Evolutionary conservation across 2,329 filamentous ascomycete genomes (phyloP).

Genomic region (Ceratocystis eucalypticola): DNA sequence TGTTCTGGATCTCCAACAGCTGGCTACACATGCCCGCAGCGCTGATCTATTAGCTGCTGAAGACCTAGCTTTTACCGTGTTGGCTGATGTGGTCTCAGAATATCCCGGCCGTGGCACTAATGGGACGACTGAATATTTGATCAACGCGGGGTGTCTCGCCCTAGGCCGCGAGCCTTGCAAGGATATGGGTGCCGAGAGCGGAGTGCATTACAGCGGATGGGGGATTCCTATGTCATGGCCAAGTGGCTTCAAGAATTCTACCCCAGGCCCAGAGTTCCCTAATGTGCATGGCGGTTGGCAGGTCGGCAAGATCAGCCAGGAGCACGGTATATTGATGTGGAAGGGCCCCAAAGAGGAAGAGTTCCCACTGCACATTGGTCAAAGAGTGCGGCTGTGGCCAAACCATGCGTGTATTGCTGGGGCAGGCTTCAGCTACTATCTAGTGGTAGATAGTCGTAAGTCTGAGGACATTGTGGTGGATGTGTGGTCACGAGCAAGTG

Average conservation of each 20-base stretch:
- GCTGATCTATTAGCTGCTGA: slow-evolving; percentile 32
- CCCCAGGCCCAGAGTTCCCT: slow-evolving; percentile 32
- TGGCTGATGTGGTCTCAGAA: slow-evolving; percentile 57
- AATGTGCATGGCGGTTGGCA: slow-evolving; percentile 43
- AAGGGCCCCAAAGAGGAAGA: slow-evolving; percentile 31
- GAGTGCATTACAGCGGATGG: slow-evolving; percentile 51
- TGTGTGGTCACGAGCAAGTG: slow-evolving; percentile 58
- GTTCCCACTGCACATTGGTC: slow-evolving; percentile 44
- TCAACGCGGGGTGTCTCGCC: slow-evolving; percentile 56
- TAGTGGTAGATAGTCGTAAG: slow-evolving; percentile 51
- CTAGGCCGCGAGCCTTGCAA: slow-evolving; percentile 61
- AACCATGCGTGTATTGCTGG: slow-evolving; percentile 72
- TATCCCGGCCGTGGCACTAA: slow-evolving; percentile 45
- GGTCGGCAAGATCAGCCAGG: slow-evolving; percentile 59
- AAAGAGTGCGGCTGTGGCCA: slow-evolving; percentile 59
- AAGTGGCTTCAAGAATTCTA: slow-evolving; percentile 24
- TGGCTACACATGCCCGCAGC: slow-evolving; percentile 51
- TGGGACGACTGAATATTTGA: slow-evolving; percentile 46
- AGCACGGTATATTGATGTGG: slow-evolving; percentile 62
- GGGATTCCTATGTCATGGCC: slow-evolving; percentile 52
- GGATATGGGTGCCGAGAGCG: slow-evolving; percentile 27
- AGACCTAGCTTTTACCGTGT: slow-evolving; percentile 51
- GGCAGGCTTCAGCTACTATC: slow-evolving; percentile 57
- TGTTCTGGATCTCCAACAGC: slow-evolving; percentile 63
- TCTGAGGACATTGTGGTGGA: slow-evolving; percentile 52